Evolutionary conservation across 2,329 filamentous ascomycete genomes (phyloP).

Genomic region (Colletotrichum cereale): DNA sequence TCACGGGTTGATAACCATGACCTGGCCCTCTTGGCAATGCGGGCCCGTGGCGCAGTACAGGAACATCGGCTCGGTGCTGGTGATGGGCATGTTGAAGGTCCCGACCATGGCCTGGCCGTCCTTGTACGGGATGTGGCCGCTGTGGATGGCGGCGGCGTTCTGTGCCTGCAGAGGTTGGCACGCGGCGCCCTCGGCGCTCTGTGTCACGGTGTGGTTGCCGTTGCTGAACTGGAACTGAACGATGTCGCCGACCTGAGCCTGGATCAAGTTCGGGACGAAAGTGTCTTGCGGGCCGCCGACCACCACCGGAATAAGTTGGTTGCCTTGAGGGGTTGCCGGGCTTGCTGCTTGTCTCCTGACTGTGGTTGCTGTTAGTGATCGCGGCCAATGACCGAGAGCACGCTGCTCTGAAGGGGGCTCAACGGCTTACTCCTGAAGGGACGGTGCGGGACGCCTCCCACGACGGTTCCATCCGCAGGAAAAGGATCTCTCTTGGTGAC

Average conservation of each 20-base stretch:
- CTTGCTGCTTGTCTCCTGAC: constrained; percentile 35
- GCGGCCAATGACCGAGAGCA: too few species aligned
- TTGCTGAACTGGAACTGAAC: constrained; percentile 59
- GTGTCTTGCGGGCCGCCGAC: constrained; percentile 53
- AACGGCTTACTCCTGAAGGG: constrained; percentile 27
- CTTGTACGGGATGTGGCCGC: constrained; percentile 55
- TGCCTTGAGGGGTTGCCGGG: constrained; percentile 34
- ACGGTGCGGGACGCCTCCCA: constrained; percentile 26
- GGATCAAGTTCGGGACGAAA: constrained; percentile 53
- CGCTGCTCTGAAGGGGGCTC: not conserved
- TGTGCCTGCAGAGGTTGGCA: constrained; percentile 55
- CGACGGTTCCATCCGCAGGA: constrained; percentile 29
- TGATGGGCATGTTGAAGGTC: constrained; percentile 61
- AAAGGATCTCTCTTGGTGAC: constrained; percentile 29
- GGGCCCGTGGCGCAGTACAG: constrained; percentile 63
- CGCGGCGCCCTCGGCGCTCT: constrained; percentile 50
- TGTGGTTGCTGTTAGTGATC: not conserved
- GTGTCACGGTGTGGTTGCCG: constrained; percentile 59
- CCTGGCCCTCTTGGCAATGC: constrained; percentile 64
- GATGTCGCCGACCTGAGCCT: constrained; percentile 52
- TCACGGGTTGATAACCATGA: constrained; percentile 63
- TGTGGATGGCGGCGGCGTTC: constrained; percentile 51
- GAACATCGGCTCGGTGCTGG: constrained; percentile 59
- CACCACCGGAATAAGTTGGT: constrained; percentile 48
- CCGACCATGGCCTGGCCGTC: constrained; percentile 54